A percentile compares a stretch with the other conserved stretches of the same genome.
phyloP scores from a whole-genome alignment of 2,329 filamentous ascomycete species.

The Aspergillus oerlinghausenensis region DNA sequence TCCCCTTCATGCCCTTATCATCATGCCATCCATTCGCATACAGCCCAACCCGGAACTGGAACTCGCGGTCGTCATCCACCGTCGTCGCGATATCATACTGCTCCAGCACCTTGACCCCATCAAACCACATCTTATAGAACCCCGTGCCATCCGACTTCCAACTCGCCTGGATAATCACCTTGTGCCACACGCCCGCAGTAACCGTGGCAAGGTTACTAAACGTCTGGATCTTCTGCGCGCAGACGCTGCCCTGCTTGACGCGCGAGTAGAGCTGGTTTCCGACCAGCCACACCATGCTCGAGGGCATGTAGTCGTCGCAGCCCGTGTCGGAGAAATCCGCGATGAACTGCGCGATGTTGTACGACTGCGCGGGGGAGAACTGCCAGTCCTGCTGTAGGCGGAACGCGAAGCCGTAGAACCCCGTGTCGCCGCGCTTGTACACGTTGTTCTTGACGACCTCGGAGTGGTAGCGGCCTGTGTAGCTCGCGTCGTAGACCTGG shows the following conservation, averaged over 20 bases:
- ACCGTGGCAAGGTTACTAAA: constrained; percentile 38
- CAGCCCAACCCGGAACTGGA: constrained; percentile 45
- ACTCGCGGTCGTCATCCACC: constrained; percentile 40
- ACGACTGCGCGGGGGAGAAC: constrained; percentile 41
- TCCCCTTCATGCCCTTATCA: constrained; percentile 35
- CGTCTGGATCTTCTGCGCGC: constrained; percentile 27
- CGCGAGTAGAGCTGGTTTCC: constrained; percentile 43
- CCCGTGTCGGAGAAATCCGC: constrained; percentile 43
- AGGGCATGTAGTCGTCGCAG: constrained; percentile 48
- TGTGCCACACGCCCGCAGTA: constrained; percentile 45
- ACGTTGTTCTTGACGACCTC: constrained; percentile 44
- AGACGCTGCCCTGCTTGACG: constrained; percentile 40
- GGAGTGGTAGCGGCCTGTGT: constrained; percentile 47
- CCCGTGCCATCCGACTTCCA: constrained; percentile 46
- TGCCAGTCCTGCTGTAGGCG: constrained; percentile 47
- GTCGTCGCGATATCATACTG: constrained; percentile 41
- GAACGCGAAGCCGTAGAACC: constrained; percentile 51
- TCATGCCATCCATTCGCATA: constrained; percentile 52
- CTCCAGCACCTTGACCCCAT: constrained; percentile 44
- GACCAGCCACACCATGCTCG: constrained; percentile 46
- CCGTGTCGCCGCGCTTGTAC: constrained; percentile 43
- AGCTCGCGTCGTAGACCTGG: constrained; percentile 36
- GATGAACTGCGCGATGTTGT: constrained; percentile 51
- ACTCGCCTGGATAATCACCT: constrained; percentile 42
- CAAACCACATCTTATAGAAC: constrained; percentile 46